These are phyloP conservation scores for Monosporascus cannonballus DNA, from an alignment of 2,329 filamentous ascomycete species.

Conservation along the genomic window DNA sequence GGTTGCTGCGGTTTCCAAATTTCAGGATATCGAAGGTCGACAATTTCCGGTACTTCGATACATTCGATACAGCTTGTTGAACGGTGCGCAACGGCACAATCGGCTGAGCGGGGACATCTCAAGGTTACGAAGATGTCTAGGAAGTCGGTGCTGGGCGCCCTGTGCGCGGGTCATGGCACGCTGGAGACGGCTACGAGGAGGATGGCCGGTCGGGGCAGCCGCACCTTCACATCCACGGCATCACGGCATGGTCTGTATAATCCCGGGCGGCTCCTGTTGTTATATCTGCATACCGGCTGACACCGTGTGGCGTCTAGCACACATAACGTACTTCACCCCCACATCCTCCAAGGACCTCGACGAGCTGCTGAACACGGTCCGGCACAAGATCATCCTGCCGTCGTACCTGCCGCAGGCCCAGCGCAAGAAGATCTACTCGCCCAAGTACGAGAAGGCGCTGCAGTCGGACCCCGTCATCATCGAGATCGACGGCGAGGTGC, in stretches of 20 bases:
- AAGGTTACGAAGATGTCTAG: constrained; percentile 17
- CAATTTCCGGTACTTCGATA: background rate
- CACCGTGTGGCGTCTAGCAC: constrained; percentile 5
- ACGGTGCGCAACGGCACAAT: background rate
- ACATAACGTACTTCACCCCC: constrained; percentile 40
- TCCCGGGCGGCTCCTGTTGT: background rate
- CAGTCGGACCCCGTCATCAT: constrained; percentile 50
- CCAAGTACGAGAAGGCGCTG: constrained; percentile 41
- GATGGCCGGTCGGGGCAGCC: constrained; percentile 9
- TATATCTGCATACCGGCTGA: background rate
- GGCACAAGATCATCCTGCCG: constrained; percentile 56
- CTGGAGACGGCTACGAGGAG: constrained; percentile 17
- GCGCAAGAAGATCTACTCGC: constrained; percentile 45
- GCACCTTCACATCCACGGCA: constrained; percentile 23
- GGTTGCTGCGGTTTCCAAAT: constrained; percentile 3
- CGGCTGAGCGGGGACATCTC: background rate
- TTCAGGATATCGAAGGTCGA: constrained; percentile 3
- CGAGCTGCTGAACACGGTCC: constrained; percentile 43
- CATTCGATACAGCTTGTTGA: background rate
- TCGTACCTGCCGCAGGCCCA: constrained; percentile 48
- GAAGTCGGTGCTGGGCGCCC: constrained; percentile 18
- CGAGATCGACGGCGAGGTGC: constrained; percentile 50
- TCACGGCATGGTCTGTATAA: constrained; percentile 18
- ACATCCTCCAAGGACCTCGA: constrained; percentile 51
- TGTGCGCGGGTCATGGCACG: constrained; percentile 17